These are phyloP conservation scores for Aspergillus sojae DNA, from an alignment of 2,329 filamentous ascomycete species.

Conservation along the genomic window DNA sequence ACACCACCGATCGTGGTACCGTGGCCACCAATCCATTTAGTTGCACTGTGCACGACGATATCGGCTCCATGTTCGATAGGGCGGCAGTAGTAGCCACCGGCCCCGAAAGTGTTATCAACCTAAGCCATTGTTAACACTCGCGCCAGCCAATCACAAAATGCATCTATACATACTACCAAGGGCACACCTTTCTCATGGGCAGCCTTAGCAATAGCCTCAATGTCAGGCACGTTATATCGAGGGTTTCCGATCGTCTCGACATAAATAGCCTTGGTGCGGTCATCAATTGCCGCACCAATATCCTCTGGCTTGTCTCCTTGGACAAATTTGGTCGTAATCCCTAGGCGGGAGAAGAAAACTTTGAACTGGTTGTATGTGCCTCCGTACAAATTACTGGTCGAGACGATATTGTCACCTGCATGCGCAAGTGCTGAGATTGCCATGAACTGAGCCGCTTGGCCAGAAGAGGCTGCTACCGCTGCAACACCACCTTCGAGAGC, in stretches of 20 bases:
- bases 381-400: constrained; percentile 87
- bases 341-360: constrained; percentile 82
- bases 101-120: constrained; percentile 95
- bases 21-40: constrained; percentile 97
- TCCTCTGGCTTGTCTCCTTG: constrained; percentile 77
- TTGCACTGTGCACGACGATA: constrained; percentile 91
- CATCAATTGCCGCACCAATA: constrained; percentile 81
- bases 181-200: constrained; percentile 73
- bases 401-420: constrained; percentile 88
- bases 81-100: constrained; percentile 82
- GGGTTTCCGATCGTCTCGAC: constrained; percentile 94
- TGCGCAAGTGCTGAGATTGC: constrained; percentile 81
- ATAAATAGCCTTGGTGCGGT: constrained; percentile 90
- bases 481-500: constrained; percentile 90
- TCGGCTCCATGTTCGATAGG: constrained; percentile 91
- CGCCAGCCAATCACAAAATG: no score
- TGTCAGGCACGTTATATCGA: constrained; percentile 87
- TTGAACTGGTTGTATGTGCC: constrained; percentile 98
- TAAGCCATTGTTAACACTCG: constrained; percentile 32
- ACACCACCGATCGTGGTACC: constrained; percentile 89
- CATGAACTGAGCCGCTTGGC: constrained; percentile 92
- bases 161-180: constrained; percentile 54
- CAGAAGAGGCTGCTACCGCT: constrained; percentile 80
- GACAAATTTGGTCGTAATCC: constrained; percentile 86
- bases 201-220: constrained; percentile 80